Evolutionary conservation across 352 stramenopile genomes (phyloP).

Genomic region (Bremia lactucae): DNA sequence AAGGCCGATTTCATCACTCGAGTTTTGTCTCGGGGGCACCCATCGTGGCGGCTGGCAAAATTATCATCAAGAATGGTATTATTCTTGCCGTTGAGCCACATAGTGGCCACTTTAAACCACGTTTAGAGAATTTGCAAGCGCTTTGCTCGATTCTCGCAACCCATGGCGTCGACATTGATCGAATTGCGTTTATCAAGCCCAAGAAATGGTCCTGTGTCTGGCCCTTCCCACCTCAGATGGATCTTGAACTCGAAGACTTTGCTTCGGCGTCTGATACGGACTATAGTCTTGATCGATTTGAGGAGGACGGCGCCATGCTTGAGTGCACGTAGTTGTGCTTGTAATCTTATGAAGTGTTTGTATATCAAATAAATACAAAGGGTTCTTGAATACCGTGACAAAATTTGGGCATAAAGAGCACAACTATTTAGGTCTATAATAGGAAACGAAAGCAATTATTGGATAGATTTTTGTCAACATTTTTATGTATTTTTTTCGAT

Average conservation of each 20-base stretch:
- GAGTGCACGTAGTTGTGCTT: too few relatives aligned
- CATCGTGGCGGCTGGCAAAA: conserved; percentile 54
- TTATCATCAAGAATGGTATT: conserved; percentile 43
- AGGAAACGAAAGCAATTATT: too few relatives aligned
- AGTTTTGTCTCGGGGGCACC: conserved; percentile 58
- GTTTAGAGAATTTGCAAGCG: conserved; percentile 31
- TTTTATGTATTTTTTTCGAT: too few relatives aligned
- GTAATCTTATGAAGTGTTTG: too few relatives aligned
- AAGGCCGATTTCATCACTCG: conserved; percentile 67
- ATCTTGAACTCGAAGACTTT: conserved; percentile 32
- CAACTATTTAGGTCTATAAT: too few relatives aligned
- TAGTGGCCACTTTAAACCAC: conserved; percentile 67
- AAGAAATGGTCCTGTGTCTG: conserved; percentile 59
- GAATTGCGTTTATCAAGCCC: conserved; percentile 47
- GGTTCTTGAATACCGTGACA: too few relatives aligned
- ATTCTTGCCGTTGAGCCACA: conserved; percentile 60
- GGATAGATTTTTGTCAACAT: too few relatives aligned
- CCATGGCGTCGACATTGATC: conserved; percentile 28
- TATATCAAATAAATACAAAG: too few relatives aligned
- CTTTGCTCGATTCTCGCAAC: conserved; percentile 30
- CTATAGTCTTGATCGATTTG: conserved; percentile 29
- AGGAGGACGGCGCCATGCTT: too few relatives aligned
- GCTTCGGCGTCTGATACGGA: conserved; percentile 31
- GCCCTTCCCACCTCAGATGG: conserved; percentile 34
- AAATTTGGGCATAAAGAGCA: too few relatives aligned